These are phyloP conservation scores for Hirsutella rhossiliensis DNA, from an alignment of 2,329 filamentous ascomycete genomes.

Conservation along the genomic window DNA sequence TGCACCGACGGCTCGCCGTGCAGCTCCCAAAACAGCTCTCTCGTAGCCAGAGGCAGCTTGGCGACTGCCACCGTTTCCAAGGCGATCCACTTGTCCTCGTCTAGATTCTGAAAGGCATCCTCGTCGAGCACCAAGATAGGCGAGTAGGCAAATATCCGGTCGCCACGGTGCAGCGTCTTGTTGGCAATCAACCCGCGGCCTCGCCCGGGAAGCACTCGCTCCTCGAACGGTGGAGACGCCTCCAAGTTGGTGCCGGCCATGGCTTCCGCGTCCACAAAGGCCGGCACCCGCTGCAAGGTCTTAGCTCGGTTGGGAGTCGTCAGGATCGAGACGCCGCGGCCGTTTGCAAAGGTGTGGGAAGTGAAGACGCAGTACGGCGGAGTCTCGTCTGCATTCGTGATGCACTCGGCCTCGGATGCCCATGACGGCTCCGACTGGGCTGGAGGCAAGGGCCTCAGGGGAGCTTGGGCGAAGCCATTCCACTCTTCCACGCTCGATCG, in stretches of 20 bases:
- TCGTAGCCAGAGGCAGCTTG: constrained; percentile 1
- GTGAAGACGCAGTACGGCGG: constrained; percentile 21
- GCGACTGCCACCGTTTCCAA: constrained; percentile 3
- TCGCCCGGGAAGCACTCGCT: constrained; percentile 11
- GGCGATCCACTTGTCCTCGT: not conserved
- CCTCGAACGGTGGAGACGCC: constrained; percentile 7
- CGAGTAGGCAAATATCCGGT: constrained; percentile 6
- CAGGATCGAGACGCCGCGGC: constrained; percentile 25
- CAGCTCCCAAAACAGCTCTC: constrained; percentile 4
- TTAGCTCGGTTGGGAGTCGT: constrained; percentile 20
- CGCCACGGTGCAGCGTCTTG: constrained; percentile 9
- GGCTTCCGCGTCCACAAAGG: constrained; percentile 13
- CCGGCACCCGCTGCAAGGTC: constrained; percentile 13
- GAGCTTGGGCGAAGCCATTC: no score
- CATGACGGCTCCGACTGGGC: not conserved
- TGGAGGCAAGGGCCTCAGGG: no score
- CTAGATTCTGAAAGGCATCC: not conserved
- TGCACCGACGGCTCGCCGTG: not conserved
- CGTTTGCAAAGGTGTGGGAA: constrained; percentile 19
- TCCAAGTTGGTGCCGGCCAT: constrained; percentile 1
- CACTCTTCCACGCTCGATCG: no score
- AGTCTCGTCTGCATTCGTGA: not conserved
- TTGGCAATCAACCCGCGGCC: constrained; percentile 14
- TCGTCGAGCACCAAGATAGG: constrained; percentile 6
- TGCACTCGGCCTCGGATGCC: not conserved